These are phyloP conservation scores for Microthyrium microscopicum DNA, from an alignment of 2,329 filamentous ascomycete genomes.

Conservation along the genomic window DNA sequence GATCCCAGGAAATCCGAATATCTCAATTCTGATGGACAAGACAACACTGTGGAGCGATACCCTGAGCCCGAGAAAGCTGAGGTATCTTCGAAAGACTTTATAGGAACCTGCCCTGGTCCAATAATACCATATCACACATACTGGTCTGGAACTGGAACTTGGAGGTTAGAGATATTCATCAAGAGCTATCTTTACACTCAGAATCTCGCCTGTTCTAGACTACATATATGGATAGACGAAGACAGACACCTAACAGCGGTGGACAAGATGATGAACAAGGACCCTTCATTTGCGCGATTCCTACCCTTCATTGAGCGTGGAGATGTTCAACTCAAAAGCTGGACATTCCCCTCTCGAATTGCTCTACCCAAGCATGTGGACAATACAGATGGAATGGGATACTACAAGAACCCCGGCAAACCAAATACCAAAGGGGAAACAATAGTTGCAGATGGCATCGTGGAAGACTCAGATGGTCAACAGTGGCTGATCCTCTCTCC, in stretches of 20 bases:
- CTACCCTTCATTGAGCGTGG: constrained; percentile 36
- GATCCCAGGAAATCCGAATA: constrained; percentile 27
- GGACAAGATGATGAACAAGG: constrained; percentile 33
- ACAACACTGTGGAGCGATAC: constrained; percentile 22
- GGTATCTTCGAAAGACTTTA: constrained; percentile 20
- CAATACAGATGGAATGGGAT: constrained; percentile 31
- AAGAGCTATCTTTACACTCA: constrained; percentile 41
- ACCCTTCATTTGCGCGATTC: constrained; percentile 36
- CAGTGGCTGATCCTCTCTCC: constrained; percentile 37
- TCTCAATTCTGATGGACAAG: constrained; percentile 24
- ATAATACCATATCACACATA: constrained; percentile 39
- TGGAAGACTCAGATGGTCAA: constrained; percentile 31
- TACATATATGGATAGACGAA: constrained; percentile 38
- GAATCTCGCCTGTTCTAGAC: constrained; percentile 35
- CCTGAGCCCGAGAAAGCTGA: constrained; percentile 15
- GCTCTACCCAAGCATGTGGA: constrained; percentile 32
- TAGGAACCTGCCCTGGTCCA: constrained; percentile 37
- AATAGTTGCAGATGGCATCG: constrained; percentile 33
- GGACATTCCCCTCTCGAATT: constrained; percentile 37
- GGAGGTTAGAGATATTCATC: constrained; percentile 39
- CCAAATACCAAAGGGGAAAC: constrained; percentile 25
- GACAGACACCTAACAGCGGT: constrained; percentile 34
- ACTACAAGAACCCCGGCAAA: constrained; percentile 30
- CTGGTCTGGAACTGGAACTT: constrained; percentile 40
- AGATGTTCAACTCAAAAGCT: constrained; percentile 34